These are phyloP conservation scores for Penicillium riverlandense DNA, from an alignment of 495 filamentous ascomycete species.

Conservation along the genomic window DNA sequence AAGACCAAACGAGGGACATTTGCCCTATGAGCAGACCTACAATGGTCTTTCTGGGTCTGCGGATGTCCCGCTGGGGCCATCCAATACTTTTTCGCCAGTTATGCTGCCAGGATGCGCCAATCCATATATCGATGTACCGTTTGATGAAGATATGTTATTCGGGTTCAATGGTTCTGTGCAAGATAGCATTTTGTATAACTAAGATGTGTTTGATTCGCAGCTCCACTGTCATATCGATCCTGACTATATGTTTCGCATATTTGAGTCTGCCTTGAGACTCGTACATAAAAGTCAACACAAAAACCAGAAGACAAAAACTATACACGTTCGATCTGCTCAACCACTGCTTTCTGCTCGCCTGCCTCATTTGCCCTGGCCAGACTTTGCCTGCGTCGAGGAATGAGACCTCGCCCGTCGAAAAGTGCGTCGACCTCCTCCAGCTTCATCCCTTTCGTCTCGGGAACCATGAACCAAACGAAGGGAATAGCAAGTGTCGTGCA, in stretches of 20 bases:
- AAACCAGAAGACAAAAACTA: too few relatives aligned
- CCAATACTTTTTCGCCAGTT: background rate
- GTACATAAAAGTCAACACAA: too few relatives aligned
- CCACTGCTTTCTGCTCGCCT: background rate
- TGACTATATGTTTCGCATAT: too few relatives aligned
- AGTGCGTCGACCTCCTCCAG: constrained; percentile 10
- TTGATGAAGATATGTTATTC: constrained; percentile 20
- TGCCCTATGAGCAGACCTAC: background rate
- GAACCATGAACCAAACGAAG: background rate
- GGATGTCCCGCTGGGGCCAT: background rate
- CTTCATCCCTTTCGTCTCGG: constrained; percentile 9
- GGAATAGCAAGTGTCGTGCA: background rate
- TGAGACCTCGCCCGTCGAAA: constrained; percentile 4
- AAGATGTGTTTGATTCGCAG: too few relatives aligned
- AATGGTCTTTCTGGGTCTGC: background rate
- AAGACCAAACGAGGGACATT: constrained; percentile 4
- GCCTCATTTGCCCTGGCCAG: constrained; percentile 1
- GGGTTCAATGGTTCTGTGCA: constrained; percentile 16
- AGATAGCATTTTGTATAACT: constrained; percentile 10
- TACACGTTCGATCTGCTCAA: background rate
- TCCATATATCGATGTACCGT: background rate
- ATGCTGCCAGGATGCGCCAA: background rate
- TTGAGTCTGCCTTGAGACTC: too few relatives aligned
- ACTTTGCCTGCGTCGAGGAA: background rate
- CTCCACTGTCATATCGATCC: too few relatives aligned